Percentiles rank a stretch among this genome's conserved stretches.
Evolutionary conservation across 306 rosid species (phyloP).

Genomic region (Malus sieversii): DNA sequence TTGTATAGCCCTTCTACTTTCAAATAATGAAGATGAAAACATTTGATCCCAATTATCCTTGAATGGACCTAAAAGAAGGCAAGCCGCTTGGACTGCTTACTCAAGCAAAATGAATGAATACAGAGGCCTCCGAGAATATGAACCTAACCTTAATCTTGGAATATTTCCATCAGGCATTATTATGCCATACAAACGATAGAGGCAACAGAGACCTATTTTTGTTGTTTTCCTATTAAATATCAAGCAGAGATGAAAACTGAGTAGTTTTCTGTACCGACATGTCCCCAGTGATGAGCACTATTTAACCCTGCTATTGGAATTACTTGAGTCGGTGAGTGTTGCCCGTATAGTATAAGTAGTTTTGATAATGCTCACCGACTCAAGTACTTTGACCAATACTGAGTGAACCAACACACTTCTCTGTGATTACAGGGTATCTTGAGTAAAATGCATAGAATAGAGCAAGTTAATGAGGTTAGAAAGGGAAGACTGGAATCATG

Average conservation of each 20-base stretch:
- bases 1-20: neutral
- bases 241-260: neutral
- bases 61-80: neutral
- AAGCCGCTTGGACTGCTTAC: neutral
- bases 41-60: neutral
- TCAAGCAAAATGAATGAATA: neutral
- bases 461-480: neutral
- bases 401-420: neutral
- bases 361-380: neutral
- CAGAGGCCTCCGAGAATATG: neutral
- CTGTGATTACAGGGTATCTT: neutral
- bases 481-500: neutral
- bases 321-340: neutral
- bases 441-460: neutral
- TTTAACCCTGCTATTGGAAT: neutral
- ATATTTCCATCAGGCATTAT: neutral
- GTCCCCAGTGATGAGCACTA: neutral
- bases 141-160: neutral
- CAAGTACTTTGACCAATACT: neutral
- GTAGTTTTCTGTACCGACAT: neutral
- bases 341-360: neutral
- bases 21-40: neutral
- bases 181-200: neutral
- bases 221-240: neutral
- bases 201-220: neutral